A percentile compares a stretch with the other conserved stretches of the same genome.
These are phyloP conservation scores for Podospora comata DNA, from an alignment of 495 filamentous ascomycete species.

Conservation along the genomic window DNA sequence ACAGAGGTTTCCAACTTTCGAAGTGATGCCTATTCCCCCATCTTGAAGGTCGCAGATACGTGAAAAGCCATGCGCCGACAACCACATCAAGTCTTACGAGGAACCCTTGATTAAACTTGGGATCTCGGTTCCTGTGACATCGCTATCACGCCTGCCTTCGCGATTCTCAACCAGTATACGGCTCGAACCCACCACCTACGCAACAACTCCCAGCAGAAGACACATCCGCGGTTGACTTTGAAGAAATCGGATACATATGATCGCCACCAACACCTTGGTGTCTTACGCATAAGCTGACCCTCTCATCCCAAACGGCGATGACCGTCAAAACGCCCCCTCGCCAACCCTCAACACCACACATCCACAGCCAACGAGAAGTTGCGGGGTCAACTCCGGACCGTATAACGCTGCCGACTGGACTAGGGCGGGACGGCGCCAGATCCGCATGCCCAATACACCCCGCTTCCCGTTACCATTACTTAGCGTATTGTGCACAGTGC, in stretches of 20 bases:
- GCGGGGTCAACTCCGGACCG: conserved; percentile 5
- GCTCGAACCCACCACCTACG: neutral
- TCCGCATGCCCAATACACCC: conserved; percentile 10
- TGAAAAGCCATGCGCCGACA: no score
- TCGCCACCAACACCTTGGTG: neutral
- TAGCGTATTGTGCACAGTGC: neutral
- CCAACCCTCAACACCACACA: neutral
- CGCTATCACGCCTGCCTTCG: no score
- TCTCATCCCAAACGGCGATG: neutral
- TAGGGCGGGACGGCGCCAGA: neutral
- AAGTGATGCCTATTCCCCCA: no score
- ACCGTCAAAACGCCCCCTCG: neutral
- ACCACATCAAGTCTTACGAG: no score
- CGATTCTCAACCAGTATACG: no score
- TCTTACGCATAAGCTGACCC: neutral
- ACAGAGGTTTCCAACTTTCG: no score
- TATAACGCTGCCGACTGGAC: neutral
- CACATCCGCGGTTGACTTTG: neutral
- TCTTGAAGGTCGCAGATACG: no score
- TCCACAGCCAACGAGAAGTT: conserved; percentile 2
- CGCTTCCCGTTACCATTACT: neutral
- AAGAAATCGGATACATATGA: neutral
- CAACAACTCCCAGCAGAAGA: neutral
- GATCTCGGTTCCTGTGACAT: no score
- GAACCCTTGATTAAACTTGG: no score